Evolutionary conservation across 805 yeast genomes (phyloP), one percentile per base, ranked within the genome.

Genomic region (Candida odintsovae): DNA sequence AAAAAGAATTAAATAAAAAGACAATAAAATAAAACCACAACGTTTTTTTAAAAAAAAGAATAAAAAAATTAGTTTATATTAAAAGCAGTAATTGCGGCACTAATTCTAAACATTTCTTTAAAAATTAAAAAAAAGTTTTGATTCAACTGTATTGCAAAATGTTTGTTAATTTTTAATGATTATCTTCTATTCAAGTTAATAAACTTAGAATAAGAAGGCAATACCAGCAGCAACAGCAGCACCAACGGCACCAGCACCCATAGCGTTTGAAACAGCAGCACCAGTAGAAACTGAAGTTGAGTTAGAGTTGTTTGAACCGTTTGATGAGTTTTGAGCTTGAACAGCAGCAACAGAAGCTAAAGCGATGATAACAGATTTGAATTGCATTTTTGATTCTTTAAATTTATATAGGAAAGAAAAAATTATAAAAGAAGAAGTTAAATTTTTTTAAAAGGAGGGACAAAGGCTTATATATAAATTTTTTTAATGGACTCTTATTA

Each of bases 151-250:
- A 28, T 28, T 28, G 31, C 31, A 28, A 28, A 28, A 28, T 12
- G 31, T 28, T 28, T 33, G 4, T 28, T 6, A n/a, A 33, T 33
- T n/a, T 18, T n/a, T 33, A n/a, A n/a, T n/a, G n/a, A n/a, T n/a
- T n/a, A n/a, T 16, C 20, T 33, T 33, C 20, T 29, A 29, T 29
- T n/a, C 20, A 4, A 33, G 36, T n/a, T 33, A 16, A 16, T 33
- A 37, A 25, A 42, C 64, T 67, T 70, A 71, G 68, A 71, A 69
- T 62, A 70, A 66, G 70, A 70, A 69, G 61, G 73, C 75, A 52
- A 83, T 82, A 77, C 88, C 90, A 63, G 90, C 90, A 57, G 90
- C 90, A 58, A 85, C 86, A 66, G 83, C 87, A 61, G 86, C 90
- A 78, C 89, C 90, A 62, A 83, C 71, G 65, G 81, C 78, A 72